A percentile compares a stretch with the other conserved stretches of the same genome.
phyloP scores from a whole-genome alignment of 352 stramenopile species.

The Phytophthora macrochlamydospora region DNA sequence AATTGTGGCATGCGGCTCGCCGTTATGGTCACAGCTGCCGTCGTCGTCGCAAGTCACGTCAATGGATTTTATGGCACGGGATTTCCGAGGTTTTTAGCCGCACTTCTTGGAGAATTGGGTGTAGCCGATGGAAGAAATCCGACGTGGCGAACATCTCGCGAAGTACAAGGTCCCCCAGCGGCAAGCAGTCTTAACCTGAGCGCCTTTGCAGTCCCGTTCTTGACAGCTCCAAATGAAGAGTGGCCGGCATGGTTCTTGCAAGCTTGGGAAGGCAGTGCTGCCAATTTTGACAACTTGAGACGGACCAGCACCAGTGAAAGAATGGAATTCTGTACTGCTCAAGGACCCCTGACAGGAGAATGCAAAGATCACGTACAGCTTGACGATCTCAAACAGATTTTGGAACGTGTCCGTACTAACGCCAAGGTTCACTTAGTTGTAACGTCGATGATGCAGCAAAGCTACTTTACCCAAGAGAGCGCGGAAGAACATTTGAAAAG shows the following conservation, averaged over 20 bases:
- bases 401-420: not conserved
- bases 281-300: not conserved
- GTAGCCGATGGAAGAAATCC: not conserved
- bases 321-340: not conserved
- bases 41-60: slow-evolving; percentile 1
- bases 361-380: not conserved
- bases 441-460: not conserved
- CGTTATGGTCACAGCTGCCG: not conserved
- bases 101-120: slow-evolving; percentile 1
- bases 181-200: not conserved
- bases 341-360: not conserved
- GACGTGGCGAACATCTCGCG: not conserved
- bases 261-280: not conserved
- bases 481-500: not conserved
- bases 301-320: not conserved
- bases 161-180: not conserved
- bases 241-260: not conserved
- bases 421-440: not conserved
- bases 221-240: not conserved
- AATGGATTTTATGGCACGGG: not conserved
- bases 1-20: not conserved
- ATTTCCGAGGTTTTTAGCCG: not conserved
- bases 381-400: not conserved
- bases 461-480: not conserved
- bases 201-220: not conserved